Conservation (phyloP, 345 rosid species). For the Clausena lansium region DNA sequence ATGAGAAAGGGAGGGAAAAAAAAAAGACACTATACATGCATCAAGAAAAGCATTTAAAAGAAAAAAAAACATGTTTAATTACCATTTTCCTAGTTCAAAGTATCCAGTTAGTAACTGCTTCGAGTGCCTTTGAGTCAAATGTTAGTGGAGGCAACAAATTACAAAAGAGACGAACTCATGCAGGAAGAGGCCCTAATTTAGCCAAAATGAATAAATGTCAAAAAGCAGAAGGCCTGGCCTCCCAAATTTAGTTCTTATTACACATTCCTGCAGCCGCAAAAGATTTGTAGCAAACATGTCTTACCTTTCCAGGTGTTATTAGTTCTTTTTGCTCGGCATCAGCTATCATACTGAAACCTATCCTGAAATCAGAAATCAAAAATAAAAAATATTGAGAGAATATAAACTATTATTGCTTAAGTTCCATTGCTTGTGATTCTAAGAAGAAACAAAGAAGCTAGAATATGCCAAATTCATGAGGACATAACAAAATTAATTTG, state of each 20-base stretch:
- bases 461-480: not conserved
- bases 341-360: constrained; percentile 80
- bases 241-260: not conserved
- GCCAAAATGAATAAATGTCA: not conserved
- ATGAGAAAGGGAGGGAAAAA: not conserved
- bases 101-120: not conserved
- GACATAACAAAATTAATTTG: not conserved
- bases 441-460: not conserved
- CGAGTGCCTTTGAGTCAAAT: not conserved
- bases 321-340: constrained; percentile 86
- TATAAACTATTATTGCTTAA: not conserved
- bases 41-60: not conserved
- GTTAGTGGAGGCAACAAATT: not conserved
- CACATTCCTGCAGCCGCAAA: not conserved
- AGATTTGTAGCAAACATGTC: constrained; percentile 10
- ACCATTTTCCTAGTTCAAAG: not conserved
- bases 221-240: not conserved
- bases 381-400: constrained; percentile 1
- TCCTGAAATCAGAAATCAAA: constrained; percentile 44
- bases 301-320: constrained; percentile 86
- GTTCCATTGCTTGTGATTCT: not conserved
- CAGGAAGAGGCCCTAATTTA: not conserved
- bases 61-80: not conserved
- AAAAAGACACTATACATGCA: not conserved
- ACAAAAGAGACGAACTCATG: not conserved